Conservation (phyloP, 2,329 filamentous ascomycete genomes). For the Aspergillus pseudoviridinutans region DNA sequence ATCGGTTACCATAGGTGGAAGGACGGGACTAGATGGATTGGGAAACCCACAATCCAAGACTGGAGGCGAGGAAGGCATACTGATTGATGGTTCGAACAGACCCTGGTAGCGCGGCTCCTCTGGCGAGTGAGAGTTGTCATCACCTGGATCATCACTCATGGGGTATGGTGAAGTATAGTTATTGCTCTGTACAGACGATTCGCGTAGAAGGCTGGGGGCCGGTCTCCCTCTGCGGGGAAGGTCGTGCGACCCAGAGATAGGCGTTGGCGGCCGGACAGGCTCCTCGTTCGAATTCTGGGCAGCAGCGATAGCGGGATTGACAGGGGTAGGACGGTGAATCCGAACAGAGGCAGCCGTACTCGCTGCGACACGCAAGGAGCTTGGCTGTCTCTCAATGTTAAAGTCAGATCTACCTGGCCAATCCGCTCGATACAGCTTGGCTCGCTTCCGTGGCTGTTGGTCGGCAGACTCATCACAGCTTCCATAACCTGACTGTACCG, state of each 20-base stretch:
- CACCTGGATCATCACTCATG: conserved; percentile 36
- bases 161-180: conserved; percentile 41
- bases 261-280: conserved; percentile 45
- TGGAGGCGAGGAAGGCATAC: conserved; percentile 87
- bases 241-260: conserved; percentile 34
- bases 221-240: conserved; percentile 29
- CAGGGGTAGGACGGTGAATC: conserved; percentile 68
- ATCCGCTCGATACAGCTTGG: conserved; percentile 69
- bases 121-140: conserved; percentile 47
- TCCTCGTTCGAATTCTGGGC: conserved; percentile 37
- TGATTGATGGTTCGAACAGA: conserved; percentile 65
- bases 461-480: conserved; percentile 66
- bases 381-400: conserved; percentile 65
- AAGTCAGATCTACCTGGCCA: conserved; percentile 66
- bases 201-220: conserved; percentile 55
- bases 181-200: conserved; percentile 53
- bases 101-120: conserved; percentile 49
- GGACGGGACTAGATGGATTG: conserved; percentile 73
- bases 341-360: conserved; percentile 86
- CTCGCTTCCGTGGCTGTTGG: conserved; percentile 68
- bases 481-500: conserved; percentile 57
- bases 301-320: conserved; percentile 35
- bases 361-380: conserved; percentile 83
- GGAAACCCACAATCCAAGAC: conserved; percentile 63
- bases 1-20: conserved; percentile 55